Base-by-base conservation (phyloP, 1,284 basidiomycete species). In the Marasmius sp. region DNA sequence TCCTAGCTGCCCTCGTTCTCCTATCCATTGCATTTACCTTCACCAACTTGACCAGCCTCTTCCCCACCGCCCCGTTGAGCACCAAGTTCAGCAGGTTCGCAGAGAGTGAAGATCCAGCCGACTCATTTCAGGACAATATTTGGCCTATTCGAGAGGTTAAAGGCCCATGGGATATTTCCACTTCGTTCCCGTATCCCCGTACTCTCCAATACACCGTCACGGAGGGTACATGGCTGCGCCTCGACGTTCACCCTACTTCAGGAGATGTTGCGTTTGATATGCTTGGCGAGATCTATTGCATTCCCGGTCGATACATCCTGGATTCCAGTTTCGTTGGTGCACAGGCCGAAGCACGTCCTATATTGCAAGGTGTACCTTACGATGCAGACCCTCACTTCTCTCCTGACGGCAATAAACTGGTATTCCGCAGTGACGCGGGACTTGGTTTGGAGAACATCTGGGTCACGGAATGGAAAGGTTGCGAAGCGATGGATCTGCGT, bases 221-320 rank as follows among this genome's bases (percentile, higher is more conserved):
- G 39, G 87, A 90, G 67, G 89, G 89, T 8, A 91, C 88, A 37
- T 91, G 88, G 88, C 73, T 91, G 57, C 80, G 88, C 12, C 79
- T 91, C 33, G 88, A 91, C 68, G 88, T 90, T 2, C 84, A 89
- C 65, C 86, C 88, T 5, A 75, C 74, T 62, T 80, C 83, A 3
- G 88, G 89, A 9, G 89, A 91, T 63, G 83, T 91, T 57, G 80
- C 90, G 6, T 91, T 91, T 59, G 89, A 91, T 69, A 88, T 91
- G 81, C 73, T 87, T 7, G 89, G 89, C 2, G 88, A 91, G 68
- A 69, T 91, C 38, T 91, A 90, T 70, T 91, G 89, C 66, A 77
- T 91, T 51, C 81, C 86, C 2, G 82, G 79, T 0, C 18, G 56
- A 16, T 55, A 66, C 10, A 49, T 49, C 16, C 38, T 57, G 27